Conservation (phyloP, 1,284 basidiomycete genomes). For the Prillingera fragicola region DNA sequence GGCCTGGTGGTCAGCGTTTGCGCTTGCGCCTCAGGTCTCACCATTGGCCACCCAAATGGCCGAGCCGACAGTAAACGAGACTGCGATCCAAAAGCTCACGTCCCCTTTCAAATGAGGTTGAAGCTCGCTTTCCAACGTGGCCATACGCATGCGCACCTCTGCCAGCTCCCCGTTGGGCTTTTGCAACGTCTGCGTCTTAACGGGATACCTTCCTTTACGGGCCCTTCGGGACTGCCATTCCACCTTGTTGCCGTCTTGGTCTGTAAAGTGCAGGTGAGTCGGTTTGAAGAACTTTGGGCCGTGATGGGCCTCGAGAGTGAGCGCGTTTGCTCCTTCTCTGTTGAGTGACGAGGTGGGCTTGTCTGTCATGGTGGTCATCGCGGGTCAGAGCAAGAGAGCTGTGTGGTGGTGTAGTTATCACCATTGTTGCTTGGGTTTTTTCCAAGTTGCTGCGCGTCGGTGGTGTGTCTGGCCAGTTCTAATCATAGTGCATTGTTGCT, state of each 20-base stretch:
- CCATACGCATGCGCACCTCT: too few relatives aligned
- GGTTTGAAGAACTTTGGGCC: too few relatives aligned
- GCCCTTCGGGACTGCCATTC: constrained; percentile 9
- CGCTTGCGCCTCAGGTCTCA: constrained; percentile 10
- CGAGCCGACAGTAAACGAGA: constrained; percentile 49
- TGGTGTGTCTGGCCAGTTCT: too few relatives aligned
- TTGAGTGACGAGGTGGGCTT: too few relatives aligned
- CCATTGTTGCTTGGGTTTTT: too few relatives aligned
- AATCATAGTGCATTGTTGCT: too few relatives aligned
- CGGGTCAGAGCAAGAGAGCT: too few relatives aligned
- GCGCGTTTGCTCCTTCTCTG: too few relatives aligned
- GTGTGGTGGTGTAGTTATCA: too few relatives aligned
- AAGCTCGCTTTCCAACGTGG: constrained; percentile 15
- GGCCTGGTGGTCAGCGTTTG: constrained; percentile 35
- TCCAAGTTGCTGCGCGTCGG: too few relatives aligned
- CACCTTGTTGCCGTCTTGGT: constrained; percentile 1
- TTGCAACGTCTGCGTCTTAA: background rate
- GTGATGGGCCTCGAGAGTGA: too few relatives aligned
- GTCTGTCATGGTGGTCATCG: too few relatives aligned
- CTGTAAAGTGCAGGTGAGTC: background rate
- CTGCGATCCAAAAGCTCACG: constrained; percentile 35
- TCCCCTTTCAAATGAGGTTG: constrained; percentile 28
- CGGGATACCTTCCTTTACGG: constrained; percentile 1
- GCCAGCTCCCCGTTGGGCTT: background rate
- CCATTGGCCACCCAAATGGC: constrained; percentile 57